phyloP scores from a whole-genome alignment of 2,329 filamentous ascomycete species.

The Nakataea oryzae region DNA sequence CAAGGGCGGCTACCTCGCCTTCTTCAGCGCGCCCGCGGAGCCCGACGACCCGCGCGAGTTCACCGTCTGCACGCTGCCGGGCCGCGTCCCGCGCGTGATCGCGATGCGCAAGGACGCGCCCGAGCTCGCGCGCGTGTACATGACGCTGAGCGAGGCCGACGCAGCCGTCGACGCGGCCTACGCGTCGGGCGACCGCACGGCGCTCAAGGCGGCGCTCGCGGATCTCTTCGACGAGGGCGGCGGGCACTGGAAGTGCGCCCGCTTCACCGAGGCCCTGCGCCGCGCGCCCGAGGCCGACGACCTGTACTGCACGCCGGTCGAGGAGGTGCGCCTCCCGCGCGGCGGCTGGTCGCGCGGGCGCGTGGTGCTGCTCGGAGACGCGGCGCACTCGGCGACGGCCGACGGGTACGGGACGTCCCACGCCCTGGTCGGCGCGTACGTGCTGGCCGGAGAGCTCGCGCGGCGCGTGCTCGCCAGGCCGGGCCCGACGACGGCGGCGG shows the following conservation, averaged over 20 bases:
- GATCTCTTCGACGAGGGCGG: constrained; percentile 22
- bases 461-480: background rate
- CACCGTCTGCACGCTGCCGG: constrained; percentile 12
- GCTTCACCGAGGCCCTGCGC: constrained; percentile 22
- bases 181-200: constrained; percentile 18
- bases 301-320: constrained; percentile 35
- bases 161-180: constrained; percentile 13
- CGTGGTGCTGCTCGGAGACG: constrained; percentile 42
- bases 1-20: constrained; percentile 15
- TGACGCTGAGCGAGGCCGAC: constrained; percentile 17
- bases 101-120: constrained; percentile 26
- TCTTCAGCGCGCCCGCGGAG: constrained; percentile 15
- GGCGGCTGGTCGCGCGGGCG: constrained; percentile 30
- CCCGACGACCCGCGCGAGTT: constrained; percentile 9
- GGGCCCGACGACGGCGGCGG: constrained; percentile 1
- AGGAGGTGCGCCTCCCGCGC: constrained; percentile 27
- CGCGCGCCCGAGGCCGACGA: constrained; percentile 24
- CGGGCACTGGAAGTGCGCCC: constrained; percentile 31
- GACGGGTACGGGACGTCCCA: constrained; percentile 37
- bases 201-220: constrained; percentile 26
- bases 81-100: constrained; percentile 16
- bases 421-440: constrained; percentile 38
- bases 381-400: constrained; percentile 12
- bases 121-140: constrained; percentile 24
- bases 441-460: constrained; percentile 40